Conservation (phyloP, 2,329 filamentous ascomycete species). For the Colletotrichum salicis region DNA sequence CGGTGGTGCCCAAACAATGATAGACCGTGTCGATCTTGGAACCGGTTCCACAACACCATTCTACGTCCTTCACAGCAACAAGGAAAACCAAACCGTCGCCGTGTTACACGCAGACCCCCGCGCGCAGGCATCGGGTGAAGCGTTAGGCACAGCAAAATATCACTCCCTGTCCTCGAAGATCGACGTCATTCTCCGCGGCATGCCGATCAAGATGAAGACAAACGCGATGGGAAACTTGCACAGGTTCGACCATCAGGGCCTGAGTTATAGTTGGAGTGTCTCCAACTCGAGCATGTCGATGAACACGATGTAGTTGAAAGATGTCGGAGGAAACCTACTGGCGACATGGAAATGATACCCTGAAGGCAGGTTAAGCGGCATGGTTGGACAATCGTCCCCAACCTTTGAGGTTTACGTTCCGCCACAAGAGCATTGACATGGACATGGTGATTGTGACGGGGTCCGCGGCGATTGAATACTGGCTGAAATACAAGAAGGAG, state of each 20-base stretch:
- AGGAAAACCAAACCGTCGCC: constrained; percentile 7
- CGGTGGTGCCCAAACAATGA: constrained; percentile 18
- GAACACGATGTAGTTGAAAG: constrained; percentile 11
- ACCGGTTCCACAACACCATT: constrained; percentile 17
- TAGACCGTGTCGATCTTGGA: constrained; percentile 24
- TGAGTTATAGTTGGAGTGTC: constrained; percentile 16
- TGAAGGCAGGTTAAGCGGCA: constrained; percentile 4
- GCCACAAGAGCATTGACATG: constrained; percentile 27
- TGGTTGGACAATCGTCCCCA: not conserved
- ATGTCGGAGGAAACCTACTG: constrained; percentile 11
- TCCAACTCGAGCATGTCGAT: constrained; percentile 10
- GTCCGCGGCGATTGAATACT: constrained; percentile 12
- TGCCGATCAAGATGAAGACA: constrained; percentile 28
- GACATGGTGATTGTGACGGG: constrained; percentile 31
- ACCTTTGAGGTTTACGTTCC: constrained; percentile 30
- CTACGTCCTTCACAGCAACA: constrained; percentile 25
- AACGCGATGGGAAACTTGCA: constrained; percentile 8
- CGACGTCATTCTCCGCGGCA: constrained; percentile 23
- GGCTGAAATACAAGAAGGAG: constrained; percentile 19
- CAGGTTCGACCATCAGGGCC: constrained; percentile 6
- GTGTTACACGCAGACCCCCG: constrained; percentile 17
- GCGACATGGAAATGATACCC: constrained; percentile 16
- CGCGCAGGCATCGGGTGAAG: not conserved
- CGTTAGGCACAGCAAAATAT: constrained; percentile 2
- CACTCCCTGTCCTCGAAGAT: constrained; percentile 25